A percentile compares a stretch with the other conserved stretches of the same genome.
Evolutionary conservation across 129 eudicot genomes (phyloP).

Genomic region (Lactuca sativa): DNA sequence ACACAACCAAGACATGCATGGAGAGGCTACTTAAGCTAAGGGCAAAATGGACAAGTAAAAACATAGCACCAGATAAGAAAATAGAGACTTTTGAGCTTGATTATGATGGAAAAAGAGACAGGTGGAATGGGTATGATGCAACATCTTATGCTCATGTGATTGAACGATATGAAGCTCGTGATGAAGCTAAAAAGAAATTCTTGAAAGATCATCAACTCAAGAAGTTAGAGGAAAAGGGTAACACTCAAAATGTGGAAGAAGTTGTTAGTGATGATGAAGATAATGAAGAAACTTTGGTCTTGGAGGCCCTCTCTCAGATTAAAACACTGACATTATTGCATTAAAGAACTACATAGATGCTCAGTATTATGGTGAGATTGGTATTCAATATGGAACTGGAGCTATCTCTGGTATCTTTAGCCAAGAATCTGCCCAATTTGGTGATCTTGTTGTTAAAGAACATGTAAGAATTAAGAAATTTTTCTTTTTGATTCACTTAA

Average conservation of each 20-base stretch:
- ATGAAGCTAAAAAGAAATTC: conserved; percentile 71
- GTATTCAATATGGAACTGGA: too few relatives aligned
- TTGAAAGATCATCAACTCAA: conserved; percentile 82
- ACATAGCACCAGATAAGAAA: conserved; percentile 85
- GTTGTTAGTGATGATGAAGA: conserved; percentile 75
- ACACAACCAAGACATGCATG: conserved; percentile 61
- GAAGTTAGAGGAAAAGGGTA: conserved; percentile 80
- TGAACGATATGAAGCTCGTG: conserved; percentile 78
- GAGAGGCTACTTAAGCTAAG: conserved; percentile 74
- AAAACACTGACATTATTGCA: too few relatives aligned
- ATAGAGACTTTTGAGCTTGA: conserved; percentile 80
- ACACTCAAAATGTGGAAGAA: conserved; percentile 46
- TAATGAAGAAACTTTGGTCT: conserved; percentile 71
- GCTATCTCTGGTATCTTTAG: too few relatives aligned
- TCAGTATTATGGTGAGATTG: too few relatives aligned
- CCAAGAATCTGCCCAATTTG: too few relatives aligned
- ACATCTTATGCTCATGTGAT: conserved; percentile 70
- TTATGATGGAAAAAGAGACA: conserved; percentile 85
- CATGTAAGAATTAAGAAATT: too few relatives aligned
- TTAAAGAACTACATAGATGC: conserved; percentile 89
- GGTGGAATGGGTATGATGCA: conserved; percentile 92
- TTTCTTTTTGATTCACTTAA: too few relatives aligned
- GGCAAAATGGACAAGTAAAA: conserved; percentile 65
- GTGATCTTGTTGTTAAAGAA: too few relatives aligned
- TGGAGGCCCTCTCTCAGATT: too few relatives aligned